Evolutionary conservation across 371 early-diverging fungal genomes (phyloP), one percentile per base, ranked within the genome.

Genomic region (Mucor sp.): DNA sequence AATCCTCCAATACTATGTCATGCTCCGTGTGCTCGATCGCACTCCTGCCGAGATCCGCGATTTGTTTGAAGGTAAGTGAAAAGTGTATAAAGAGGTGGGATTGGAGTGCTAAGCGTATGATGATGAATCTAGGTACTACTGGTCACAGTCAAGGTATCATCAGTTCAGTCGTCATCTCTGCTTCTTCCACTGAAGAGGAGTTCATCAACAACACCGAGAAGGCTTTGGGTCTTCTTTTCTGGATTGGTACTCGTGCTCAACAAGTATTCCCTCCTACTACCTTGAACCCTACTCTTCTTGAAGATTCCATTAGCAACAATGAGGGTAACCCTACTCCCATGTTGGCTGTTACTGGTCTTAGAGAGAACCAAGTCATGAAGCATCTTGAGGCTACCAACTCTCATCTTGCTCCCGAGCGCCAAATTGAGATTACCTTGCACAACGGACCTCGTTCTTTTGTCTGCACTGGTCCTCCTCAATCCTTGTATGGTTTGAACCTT

Each of bases 131-230:
- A 88, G 96, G 95, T 65, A 84, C 93, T 44, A 95, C 97, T 23
- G 97, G 97, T 74, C 97, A 97, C 78, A 92, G 92, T 71, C 97
- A 97, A 81, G 97, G 97, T 65, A 92, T 97, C 67, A 90, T 97
- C 72, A 89, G 95, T 19, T 92, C 97, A 21, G 94, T 93, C 25
- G 96, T 93, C 59, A 89, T 97, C 75, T 85, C 97, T 32, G 76
- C 93, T 17, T 93, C 96, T 56, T 76, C 87, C 35, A 91, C 95
- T 37, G 90, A 92, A 59, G 91, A 92, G 62, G 91, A 92, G 25
- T 95, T 96, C 75, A 71, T 89, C 59, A 71, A 70, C 61, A 94
- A 94, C 75, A 86, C 94, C 28, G 90, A 90, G 76, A 94, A 94
- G 81, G 95, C 95, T 1, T 87, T 97, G 30, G 91, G 90, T 58